phyloP scores from a whole-genome alignment of 305 asterid genomes.

The Coffea humblotiana region DNA sequence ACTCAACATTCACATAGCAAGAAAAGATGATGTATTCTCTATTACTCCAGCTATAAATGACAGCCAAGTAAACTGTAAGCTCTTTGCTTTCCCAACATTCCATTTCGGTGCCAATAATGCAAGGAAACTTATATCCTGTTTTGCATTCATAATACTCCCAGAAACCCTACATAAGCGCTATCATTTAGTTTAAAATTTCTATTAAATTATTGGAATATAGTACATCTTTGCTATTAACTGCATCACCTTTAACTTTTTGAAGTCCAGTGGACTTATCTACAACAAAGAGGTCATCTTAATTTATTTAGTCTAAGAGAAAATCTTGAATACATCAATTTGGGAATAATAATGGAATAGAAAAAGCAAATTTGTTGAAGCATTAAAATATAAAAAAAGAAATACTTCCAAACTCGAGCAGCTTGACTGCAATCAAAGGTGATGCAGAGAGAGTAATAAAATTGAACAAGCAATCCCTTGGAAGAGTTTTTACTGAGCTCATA shows the following conservation, averaged over 20 bases:
- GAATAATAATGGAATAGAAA: background rate
- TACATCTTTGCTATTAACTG: background rate
- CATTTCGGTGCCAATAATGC: background rate
- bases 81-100: background rate
- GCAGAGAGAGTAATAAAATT: background rate
- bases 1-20: background rate
- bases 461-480: conserved; percentile 5
- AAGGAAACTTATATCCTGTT: background rate
- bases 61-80: background rate
- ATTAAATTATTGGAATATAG: background rate
- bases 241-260: background rate
- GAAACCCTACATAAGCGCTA: background rate
- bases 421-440: background rate
- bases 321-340: background rate
- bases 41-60: background rate
- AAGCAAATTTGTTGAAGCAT: background rate
- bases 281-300: background rate
- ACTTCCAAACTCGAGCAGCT: background rate
- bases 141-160: background rate
- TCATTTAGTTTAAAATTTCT: background rate
- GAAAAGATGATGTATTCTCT: background rate
- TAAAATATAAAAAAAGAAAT: background rate
- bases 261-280: background rate
- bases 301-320: background rate
- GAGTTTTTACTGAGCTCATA: background rate